Base-by-base conservation (phyloP, 2,329 filamentous ascomycete species). In the Exophiala dermatitidis region DNA sequence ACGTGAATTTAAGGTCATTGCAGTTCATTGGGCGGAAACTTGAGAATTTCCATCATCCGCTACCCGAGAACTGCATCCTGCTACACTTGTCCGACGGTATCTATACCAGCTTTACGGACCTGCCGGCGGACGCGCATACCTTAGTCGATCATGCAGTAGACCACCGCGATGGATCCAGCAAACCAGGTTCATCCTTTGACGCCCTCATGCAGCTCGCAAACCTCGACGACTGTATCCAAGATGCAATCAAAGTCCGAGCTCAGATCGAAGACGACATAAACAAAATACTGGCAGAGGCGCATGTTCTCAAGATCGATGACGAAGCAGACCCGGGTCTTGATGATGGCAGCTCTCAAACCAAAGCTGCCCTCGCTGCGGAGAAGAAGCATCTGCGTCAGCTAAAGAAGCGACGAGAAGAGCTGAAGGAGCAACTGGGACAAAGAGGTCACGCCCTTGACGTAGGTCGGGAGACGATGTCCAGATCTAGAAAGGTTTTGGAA, bases 161-260 rank as follows among this genome's bases (percentile, higher is more conserved):
- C 38, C 55, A 59, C 36, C 52, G 52, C 48, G 50, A 52, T 19
- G 54, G 49, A 28, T 40, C 28, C 37, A 52, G 32, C 28, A 55
- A 56, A 12, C 34, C 50, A 31, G 90, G 86, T 0, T 90, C 89
- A 0, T 90, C 90, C 0, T 96, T 95, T 68, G 90, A 89, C 64
- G 82, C 87, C 1, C 75, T 97, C 19, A 91, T 96, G 84, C 85
- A 87, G 56, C 76, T 97, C 7, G 85, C 88, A 4, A 95, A 90
- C 53, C 77, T 97, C 10, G 89, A 95, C 58, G 88, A 86, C 66
- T 95, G 90, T 50, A 88, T 96, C 28, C 89, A 94, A 66, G 91
- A 97, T 68, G 90, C 90, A 1, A 72, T 95, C 6, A 80, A 83
- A 1, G 94, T 88, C 0, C 82, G 86, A 9, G 82, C 86, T 55